Percentiles rank a stretch among this genome's conserved stretches.
Evolutionary conservation across 495 filamentous ascomycete genomes (phyloP).

Genomic region (Podospora anserina): DNA sequence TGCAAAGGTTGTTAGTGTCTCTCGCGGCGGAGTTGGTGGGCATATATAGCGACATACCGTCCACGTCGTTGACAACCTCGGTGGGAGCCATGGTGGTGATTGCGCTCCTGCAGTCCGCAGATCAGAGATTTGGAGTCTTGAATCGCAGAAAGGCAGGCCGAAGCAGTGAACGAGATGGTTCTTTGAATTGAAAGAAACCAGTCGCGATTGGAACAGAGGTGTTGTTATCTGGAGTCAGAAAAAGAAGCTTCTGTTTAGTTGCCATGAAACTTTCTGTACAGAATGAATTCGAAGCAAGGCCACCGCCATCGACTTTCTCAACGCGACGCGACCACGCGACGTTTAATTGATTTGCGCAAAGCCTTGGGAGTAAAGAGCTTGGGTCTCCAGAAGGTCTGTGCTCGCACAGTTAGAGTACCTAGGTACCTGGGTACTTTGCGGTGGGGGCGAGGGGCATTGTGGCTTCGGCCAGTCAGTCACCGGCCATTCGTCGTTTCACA

Average conservation of each 20-base stretch:
- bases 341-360: constrained; percentile 22
- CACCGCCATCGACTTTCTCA: neutral
- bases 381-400: neutral
- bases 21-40: neutral
- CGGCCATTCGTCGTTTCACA: neutral
- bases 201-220: neutral
- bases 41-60: constrained; percentile 37
- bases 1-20: constrained; percentile 25
- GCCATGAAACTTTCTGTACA: neutral
- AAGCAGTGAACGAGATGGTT: neutral
- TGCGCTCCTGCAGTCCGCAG: neutral
- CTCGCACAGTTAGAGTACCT: neutral
- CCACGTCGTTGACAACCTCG: constrained; percentile 51
- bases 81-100: constrained; percentile 39
- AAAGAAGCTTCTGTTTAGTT: neutral
- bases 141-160: neutral
- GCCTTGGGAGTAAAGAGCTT: neutral
- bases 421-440: neutral
- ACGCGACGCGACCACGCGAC: constrained; percentile 24
- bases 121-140: neutral
- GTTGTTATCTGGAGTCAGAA: neutral
- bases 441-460: neutral
- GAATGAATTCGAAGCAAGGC: neutral
- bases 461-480: constrained; percentile 17
- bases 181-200: neutral